Conservation (phyloP, 1,284 basidiomycete species). For the Rhodotorula sp. region DNA sequence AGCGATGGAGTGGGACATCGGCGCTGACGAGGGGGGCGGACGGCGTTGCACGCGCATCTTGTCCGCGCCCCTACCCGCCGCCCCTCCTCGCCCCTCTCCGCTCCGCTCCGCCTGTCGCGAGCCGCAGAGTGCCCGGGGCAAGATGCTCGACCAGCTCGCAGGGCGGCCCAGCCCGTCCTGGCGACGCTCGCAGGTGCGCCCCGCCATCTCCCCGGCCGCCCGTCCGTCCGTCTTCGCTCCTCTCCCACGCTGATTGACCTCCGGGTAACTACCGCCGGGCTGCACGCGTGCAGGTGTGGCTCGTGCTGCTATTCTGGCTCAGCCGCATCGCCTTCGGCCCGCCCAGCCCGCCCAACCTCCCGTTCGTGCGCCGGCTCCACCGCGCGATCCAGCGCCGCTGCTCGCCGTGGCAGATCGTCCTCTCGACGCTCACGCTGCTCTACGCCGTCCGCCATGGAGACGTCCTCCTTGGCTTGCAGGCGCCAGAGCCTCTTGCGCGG, state of each 20-base stretch:
- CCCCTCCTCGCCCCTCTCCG: not conserved
- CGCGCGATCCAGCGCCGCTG: slow-evolving; percentile 68
- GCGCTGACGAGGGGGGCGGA: too few relatives aligned
- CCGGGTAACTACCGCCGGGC: not conserved
- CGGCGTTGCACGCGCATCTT: not conserved
- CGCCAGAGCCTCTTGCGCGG: slow-evolving; percentile 87
- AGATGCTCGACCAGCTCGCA: slow-evolving; percentile 80
- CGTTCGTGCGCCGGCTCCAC: slow-evolving; percentile 63
- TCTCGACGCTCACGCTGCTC: slow-evolving; percentile 77
- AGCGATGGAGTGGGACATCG: too few relatives aligned
- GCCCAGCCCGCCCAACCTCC: slow-evolving; percentile 65
- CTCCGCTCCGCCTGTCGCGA: not conserved
- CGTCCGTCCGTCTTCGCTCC: slow-evolving; percentile 1
- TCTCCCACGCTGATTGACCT: not conserved
- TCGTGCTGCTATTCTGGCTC: slow-evolving; percentile 87
- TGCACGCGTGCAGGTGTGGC: slow-evolving; percentile 63
- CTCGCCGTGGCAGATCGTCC: slow-evolving; percentile 91
- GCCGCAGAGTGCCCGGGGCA: too few relatives aligned
- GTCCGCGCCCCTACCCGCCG: not conserved
- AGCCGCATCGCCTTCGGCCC: slow-evolving; percentile 74
- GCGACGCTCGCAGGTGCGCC: slow-evolving; percentile 69
- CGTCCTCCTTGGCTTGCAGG: slow-evolving; percentile 64
- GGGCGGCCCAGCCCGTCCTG: slow-evolving; percentile 74
- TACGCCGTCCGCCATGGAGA: slow-evolving; percentile 87
- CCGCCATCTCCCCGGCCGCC: not conserved